These are phyloP conservation scores for Lepidium aucheri DNA, from an alignment of 345 rosid species.

Conservation along the genomic window DNA sequence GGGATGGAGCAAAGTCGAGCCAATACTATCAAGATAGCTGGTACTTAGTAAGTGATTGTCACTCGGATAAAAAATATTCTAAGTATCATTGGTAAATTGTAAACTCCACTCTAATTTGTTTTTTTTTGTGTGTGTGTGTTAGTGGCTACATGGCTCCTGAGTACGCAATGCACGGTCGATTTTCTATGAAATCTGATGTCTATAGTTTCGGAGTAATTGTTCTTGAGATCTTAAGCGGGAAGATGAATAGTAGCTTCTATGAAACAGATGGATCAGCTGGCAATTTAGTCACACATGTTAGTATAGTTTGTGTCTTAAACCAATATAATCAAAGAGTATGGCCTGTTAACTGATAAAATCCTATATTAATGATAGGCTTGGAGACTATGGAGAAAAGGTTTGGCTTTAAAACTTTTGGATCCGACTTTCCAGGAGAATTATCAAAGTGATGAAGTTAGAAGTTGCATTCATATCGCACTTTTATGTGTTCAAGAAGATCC, in stretches of 20 bases:
- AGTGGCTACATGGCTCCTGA: conserved; percentile 29
- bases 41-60: not conserved
- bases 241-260: not conserved
- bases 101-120: no score
- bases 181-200: conserved; percentile 17
- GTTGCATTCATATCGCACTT: conserved; percentile 43
- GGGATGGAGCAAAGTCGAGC: not conserved
- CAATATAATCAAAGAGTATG: not conserved
- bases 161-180: conserved; percentile 19
- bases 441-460: conserved; percentile 20
- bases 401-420: conserved; percentile 28
- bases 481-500: conserved; percentile 43
- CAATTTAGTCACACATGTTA: conserved; percentile 23
- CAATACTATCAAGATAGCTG: not conserved
- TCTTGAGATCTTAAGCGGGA: conserved; percentile 26
- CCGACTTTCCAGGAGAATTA: conserved; percentile 9
- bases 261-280: not conserved
- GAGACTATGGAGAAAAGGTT: conserved; percentile 33
- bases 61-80: no score
- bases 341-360: not conserved
- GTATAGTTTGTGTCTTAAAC: not conserved
- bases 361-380: conserved; percentile 25
- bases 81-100: no score
- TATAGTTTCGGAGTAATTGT: conserved; percentile 9
- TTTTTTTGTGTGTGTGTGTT: no score